Evolutionary conservation across 345 rosid genomes (phyloP).

Genomic region (Gossypium stocksii): DNA sequence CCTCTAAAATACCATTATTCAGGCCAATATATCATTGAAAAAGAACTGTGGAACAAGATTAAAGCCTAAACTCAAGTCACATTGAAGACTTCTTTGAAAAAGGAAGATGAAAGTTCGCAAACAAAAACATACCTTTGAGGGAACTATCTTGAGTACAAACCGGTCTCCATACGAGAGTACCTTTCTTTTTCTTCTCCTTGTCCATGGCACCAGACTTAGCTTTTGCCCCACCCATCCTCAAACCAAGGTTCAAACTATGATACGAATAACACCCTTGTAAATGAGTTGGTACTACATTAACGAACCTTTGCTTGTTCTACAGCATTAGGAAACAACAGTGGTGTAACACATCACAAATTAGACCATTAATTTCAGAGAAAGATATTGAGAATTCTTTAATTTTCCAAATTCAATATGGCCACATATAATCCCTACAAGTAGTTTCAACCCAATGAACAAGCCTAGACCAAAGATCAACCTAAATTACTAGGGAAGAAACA

Average conservation of each 20-base stretch:
- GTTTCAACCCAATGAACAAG: background rate
- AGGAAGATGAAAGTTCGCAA: background rate
- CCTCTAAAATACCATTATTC: background rate
- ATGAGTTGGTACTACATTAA: constrained; percentile 10
- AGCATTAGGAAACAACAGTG: background rate
- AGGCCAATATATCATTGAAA: background rate
- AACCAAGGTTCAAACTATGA: constrained; percentile 25
- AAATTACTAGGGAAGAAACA: background rate
- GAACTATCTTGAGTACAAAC: constrained; percentile 43
- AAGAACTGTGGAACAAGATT: background rate
- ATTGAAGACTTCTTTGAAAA: background rate
- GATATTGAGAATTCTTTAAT: background rate
- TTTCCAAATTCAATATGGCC: background rate
- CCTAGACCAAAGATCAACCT: background rate
- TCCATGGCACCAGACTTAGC: constrained; percentile 22
- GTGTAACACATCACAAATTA: background rate
- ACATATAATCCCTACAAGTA: background rate
- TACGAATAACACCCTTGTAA: constrained; percentile 30
- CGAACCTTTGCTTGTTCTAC: background rate
- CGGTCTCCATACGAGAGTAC: constrained; percentile 50
- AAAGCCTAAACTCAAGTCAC: background rate
- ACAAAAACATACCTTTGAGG: constrained; percentile 40
- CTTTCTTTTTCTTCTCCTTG: constrained; percentile 32
- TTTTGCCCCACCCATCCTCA: constrained; percentile 29
- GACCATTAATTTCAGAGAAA: background rate